A percentile compares a stretch with the other conserved stretches of the same genome.
These are phyloP conservation scores for Urtica urens DNA, from an alignment of 306 rosid genomes.

Conservation along the genomic window DNA sequence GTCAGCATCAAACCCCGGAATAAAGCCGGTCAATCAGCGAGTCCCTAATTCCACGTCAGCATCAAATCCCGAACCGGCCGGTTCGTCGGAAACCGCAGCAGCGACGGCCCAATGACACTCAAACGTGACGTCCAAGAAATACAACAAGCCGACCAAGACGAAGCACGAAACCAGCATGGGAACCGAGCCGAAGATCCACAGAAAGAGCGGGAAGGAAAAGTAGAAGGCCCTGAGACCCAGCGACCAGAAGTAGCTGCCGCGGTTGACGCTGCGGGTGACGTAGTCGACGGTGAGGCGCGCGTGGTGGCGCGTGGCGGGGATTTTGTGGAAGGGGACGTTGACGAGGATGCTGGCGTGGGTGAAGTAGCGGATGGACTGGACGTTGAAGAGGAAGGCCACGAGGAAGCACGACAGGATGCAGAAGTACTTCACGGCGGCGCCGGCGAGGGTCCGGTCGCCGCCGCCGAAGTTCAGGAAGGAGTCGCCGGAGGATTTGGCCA, in stretches of 20 bases:
- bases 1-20: constrained; percentile 25
- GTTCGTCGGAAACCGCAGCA: constrained; percentile 10
- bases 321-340: constrained; percentile 60
- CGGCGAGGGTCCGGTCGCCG: constrained; percentile 36
- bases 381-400: constrained; percentile 54
- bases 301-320: constrained; percentile 20
- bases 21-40: too few relatives aligned
- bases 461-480: constrained; percentile 22
- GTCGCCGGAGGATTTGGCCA: constrained; percentile 20
- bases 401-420: constrained; percentile 67
- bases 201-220: constrained; percentile 70
- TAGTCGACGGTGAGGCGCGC: constrained; percentile 42
- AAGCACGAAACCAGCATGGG: constrained; percentile 52
- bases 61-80: constrained; percentile 3
- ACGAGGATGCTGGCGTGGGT: constrained; percentile 83
- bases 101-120: constrained; percentile 36
- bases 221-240: constrained; percentile 76
- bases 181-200: constrained; percentile 88
- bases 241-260: constrained; percentile 83
- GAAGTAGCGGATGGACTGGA: constrained; percentile 74
- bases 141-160: constrained; percentile 41
- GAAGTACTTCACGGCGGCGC: constrained; percentile 48
- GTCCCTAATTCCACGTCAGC: constrained; percentile 39
- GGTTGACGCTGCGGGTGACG: constrained; percentile 54
- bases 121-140: constrained; percentile 52